Base-by-base conservation (phyloP, 805 yeast species). In the Wickerhamomyces xylosicus region DNA sequence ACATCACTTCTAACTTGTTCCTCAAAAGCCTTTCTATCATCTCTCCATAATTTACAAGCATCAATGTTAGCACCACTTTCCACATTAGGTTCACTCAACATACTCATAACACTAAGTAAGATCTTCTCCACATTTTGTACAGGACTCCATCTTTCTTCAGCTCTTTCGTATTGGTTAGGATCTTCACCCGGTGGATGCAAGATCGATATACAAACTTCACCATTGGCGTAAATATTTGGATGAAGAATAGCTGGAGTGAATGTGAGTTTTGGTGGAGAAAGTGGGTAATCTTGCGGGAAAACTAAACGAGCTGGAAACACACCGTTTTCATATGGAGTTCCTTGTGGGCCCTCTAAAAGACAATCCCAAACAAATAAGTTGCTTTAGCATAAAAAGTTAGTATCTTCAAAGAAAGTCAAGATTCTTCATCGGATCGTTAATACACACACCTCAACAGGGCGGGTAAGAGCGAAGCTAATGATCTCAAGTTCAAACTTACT, bases 71-170 rank as follows among this genome's bases (percentile, higher is more conserved):
- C 98, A 10, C 97, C 97, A 51, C 95, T 83, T 59, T 90, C 97
- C 25, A 85, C 81, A 55, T 92, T 92, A 3, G 98, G 97, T 60
- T 92, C 95, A 19, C 97, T 95, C 44, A 92, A 69, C 97, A 92
- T 89, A 53, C 95, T 84, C 71, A 89, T 77, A 18, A 92, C 97
- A 59, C 95, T 82, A 42, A 92, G 63, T 44, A 92, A 66, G 44
- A 92, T 92, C 71, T 92, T 92, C 62, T 92, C 98, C n/a, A 92
- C 89, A 56, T 95, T 84, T 59, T 92, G 98, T 22, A 92, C 89
- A 0, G 98, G 98, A 6, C 95, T 84, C 98, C 98, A 92, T 47
- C 98, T 68, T 62, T 92, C 98, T 50, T 89, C 94, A 0, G 97
- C 95, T 22, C 85, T 63, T 59, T 92, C 98, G 62, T 92, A 92